Evolutionary conservation across 2,329 filamentous ascomycete genomes (phyloP), one percentile per base, ranked within the genome.

Genomic region (Apiospora saccharicola): DNA sequence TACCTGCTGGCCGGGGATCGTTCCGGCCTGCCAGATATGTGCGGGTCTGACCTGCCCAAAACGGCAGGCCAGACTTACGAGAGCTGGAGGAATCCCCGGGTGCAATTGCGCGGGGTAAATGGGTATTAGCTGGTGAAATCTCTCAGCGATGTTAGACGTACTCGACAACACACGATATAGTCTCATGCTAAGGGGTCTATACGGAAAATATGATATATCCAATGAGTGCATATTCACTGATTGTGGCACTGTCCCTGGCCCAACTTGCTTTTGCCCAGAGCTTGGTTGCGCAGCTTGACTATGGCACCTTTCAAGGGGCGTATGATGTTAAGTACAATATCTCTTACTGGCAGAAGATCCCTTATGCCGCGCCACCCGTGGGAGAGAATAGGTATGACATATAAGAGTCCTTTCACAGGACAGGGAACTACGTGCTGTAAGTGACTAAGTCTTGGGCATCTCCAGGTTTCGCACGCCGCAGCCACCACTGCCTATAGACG

Each of bases 321-420:
- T 88, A 88, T 75, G 85, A 85, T 24, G 73, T 80, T 12, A 75
- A 78, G 3, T 90, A 90, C 76, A 89, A 90, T 76, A 85, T 90
- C 57, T 87, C 85, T 37, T 89, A 90, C 79, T 91, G 85, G 80
- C 86, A 86, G 73, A 90, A 88, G 75, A 90, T 91, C 68, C 90
- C 90, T 22, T 92, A 88, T 75, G 89, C 87, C 6, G 87, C 89
- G 16, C 88, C 90, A 1, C 89, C 90, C 19, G 81, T 84, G 16
- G 88, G 89, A 1, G 77, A 84, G 67, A 90, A 91, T 76, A 77
- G 77, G 77, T 41, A n/a, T 34, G 67, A 1, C n/a, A n/a, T 30
- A 24, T 3, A 41, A 12, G 19, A 10, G 46, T 19, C 34, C 22
- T n/a, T 41, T 41, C 10, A 22, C 19, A 34, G 34, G 34, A 64